Conservation (phyloP, 768 basidiomycete genomes). For the Xerocomellus intermedius region DNA sequence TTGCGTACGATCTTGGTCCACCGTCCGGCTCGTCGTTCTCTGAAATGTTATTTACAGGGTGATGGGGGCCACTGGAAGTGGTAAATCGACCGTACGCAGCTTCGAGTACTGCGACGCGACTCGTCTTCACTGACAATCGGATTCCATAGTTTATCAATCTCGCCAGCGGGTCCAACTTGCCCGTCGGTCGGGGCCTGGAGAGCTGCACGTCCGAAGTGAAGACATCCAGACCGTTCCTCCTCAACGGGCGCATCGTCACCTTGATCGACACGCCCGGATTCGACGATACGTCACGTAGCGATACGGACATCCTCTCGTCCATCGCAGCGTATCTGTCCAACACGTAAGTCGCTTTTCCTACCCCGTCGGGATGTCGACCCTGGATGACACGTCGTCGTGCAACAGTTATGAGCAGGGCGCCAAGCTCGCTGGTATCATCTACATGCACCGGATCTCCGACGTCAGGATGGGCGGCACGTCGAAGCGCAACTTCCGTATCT, state of each 20-base stretch:
- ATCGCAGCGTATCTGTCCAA: conserved; percentile 43
- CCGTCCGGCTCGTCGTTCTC: neutral
- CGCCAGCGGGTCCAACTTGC: conserved; percentile 47
- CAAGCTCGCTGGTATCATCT: conserved; percentile 52
- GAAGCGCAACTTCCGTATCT: conserved; percentile 50
- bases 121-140: conserved; percentile 1
- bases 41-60: conserved; percentile 23
- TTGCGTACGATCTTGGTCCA: conserved; percentile 26
- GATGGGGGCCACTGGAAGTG: conserved; percentile 37
- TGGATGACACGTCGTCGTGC: neutral
- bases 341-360: conserved; percentile 21
- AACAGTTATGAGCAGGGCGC: conserved; percentile 34
- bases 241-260: conserved; percentile 44
- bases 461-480: conserved; percentile 50
- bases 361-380: neutral
- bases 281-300: conserved; percentile 50
- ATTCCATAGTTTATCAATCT: conserved; percentile 50
- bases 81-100: conserved; percentile 35
- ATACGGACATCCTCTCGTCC: conserved; percentile 49
- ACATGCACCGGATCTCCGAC: conserved; percentile 55
- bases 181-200: conserved; percentile 44
- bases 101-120: neutral
- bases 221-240: conserved; percentile 41
- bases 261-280: conserved; percentile 65
- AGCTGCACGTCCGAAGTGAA: conserved; percentile 53